Evolutionary conservation across 495 filamentous ascomycete species (phyloP).

Genomic region (Parmelia sp.): DNA sequence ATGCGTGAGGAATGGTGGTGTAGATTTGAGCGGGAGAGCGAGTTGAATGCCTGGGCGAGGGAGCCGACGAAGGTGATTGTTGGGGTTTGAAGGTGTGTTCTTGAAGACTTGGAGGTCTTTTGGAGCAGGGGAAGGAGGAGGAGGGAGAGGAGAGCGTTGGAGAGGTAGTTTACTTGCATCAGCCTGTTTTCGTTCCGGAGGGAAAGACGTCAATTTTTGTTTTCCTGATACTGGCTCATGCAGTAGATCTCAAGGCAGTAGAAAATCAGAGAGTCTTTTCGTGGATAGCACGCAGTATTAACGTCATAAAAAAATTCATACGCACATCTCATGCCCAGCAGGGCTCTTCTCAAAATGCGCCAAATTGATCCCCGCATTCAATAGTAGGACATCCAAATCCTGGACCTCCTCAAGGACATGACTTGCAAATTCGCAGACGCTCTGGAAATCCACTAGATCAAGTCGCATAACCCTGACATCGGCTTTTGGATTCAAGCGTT

Average conservation of each 20-base stretch:
- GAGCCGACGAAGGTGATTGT: no score
- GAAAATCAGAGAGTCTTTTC: no score
- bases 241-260: no score
- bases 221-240: no score
- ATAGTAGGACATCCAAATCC: slow-evolving; percentile 27
- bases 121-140: slow-evolving; percentile 34
- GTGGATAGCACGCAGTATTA: no score
- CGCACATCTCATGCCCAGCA: slow-evolving; percentile 29
- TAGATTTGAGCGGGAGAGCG: no score
- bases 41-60: no score
- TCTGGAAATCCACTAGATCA: slow-evolving; percentile 31
- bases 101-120: slow-evolving; percentile 13
- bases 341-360: slow-evolving; percentile 25
- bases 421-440: not conserved
- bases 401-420: not conserved
- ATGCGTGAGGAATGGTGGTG: not conserved
- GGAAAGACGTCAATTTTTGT: no score
- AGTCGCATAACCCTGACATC: slow-evolving; percentile 35
- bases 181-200: not conserved
- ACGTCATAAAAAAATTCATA: no score
- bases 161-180: slow-evolving; percentile 35
- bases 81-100: no score
- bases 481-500: slow-evolving; percentile 27
- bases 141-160: slow-evolving; percentile 31
- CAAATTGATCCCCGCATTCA: slow-evolving; percentile 33